Evolutionary conservation across 1,139 yeast species (phyloP).

Genomic region (Pneumocystis sp.): DNA sequence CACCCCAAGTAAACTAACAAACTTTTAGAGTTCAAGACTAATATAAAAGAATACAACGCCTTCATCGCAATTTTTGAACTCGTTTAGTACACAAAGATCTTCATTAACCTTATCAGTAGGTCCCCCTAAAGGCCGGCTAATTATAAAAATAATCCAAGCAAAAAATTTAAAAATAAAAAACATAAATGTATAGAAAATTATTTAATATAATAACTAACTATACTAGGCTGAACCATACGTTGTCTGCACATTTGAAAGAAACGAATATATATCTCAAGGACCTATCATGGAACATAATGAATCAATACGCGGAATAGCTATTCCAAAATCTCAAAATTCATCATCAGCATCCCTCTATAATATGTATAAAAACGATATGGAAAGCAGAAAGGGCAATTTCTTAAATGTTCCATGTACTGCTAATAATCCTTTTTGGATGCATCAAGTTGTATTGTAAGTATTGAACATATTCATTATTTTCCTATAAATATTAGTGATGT

Average conservation of each 20-base stretch:
- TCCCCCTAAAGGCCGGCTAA: constrained; percentile 46
- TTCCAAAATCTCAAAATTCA: constrained; percentile 12
- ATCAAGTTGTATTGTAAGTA: constrained; percentile 56
- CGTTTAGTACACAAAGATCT: neutral
- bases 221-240: constrained; percentile 35
- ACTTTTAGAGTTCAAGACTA: neutral
- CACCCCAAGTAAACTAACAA: neutral
- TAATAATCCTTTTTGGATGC: constrained; percentile 73
- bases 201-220: neutral
- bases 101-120: constrained; percentile 11
- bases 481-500: constrained; percentile 37
- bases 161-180: constrained; percentile 43
- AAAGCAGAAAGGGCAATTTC: constrained; percentile 10
- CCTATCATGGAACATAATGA: constrained; percentile 25
- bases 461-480: neutral
- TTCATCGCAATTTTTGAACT: neutral
- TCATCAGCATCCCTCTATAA: constrained; percentile 14
- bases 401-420: constrained; percentile 24
- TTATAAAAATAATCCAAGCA: constrained; percentile 70
- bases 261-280: constrained; percentile 76
- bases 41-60: neutral
- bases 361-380: constrained; percentile 17
- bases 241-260: constrained; percentile 83
- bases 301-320: constrained; percentile 8
- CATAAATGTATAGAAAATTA: constrained; percentile 44